Percentiles rank a stretch among this genome's conserved stretches.
Conservation (phyloP, 129 eudicot species). For the Artemisia argyi region DNA sequence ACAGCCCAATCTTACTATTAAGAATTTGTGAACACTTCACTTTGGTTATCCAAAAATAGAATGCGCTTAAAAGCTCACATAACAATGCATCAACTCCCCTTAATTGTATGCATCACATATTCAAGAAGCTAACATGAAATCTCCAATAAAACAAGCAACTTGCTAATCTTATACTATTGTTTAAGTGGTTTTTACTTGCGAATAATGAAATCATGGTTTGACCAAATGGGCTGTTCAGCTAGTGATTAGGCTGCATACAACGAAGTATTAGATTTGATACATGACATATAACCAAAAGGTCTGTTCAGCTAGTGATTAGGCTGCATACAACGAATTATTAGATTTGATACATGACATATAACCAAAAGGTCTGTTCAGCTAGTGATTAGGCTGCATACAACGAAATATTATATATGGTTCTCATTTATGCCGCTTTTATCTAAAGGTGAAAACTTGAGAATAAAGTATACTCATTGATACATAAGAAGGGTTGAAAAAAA, state of each 20-base stretch:
- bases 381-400: not conserved
- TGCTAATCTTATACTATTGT: not conserved
- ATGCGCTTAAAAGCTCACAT: not conserved
- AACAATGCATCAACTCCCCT: not conserved
- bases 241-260: too few relatives aligned
- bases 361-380: not conserved
- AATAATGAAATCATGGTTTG: conserved; percentile 1
- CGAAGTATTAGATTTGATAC: too few relatives aligned
- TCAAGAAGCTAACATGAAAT: not conserved
- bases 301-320: too few relatives aligned
- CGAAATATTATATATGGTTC: not conserved
- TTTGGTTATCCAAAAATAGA: conserved; percentile 10
- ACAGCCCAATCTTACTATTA: too few relatives aligned
- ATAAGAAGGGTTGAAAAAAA: conserved; percentile 1
- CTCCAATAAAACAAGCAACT: conserved; percentile 3
- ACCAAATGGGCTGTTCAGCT: not conserved
- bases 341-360: too few relatives aligned
- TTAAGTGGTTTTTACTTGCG: not conserved
- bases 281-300: not conserved
- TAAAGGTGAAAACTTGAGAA: not conserved
- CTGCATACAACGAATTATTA: too few relatives aligned
- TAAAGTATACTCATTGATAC: not conserved
- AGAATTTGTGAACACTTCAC: not conserved
- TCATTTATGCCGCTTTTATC: not conserved
- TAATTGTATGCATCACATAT: conserved; percentile 5